Evolutionary conservation across 192 early-diverging fungal genomes (phyloP), one percentile per base, ranked within the genome.

Genomic region (Oehlia diaphana): DNA sequence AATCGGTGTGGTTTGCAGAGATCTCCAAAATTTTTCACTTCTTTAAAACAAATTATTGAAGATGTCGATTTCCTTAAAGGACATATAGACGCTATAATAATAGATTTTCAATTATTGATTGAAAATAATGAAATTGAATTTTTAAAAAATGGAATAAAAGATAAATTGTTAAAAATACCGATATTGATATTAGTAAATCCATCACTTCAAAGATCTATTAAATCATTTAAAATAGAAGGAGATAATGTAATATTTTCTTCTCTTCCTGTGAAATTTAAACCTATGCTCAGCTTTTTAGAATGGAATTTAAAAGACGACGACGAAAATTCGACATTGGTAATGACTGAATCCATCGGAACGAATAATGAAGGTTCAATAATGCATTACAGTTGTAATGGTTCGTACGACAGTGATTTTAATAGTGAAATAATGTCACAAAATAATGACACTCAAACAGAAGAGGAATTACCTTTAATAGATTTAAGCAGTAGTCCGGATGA

Each of bases 261-360:
- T 23, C 23, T 50, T 10, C 72, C 72, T 28, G 72, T 61, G 7
- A 73, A 73, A 73, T 73, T 73, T 73, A 73, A 73, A 44, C 49
- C 72, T 23, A 73, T 73, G 72, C 47, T 73, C n/a, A 73, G 58
- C 3, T 73, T 73, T 31, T 73, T 73, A 44, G 72, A 73, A 9
- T 50, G 71, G 47, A 49, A 73, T 28, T 21, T 12, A 58, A 21
- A 1, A 1, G 19, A 58, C 1, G 12, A n/a, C 1, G 14, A 5
- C 3, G 19, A 58, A 58, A 58, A 58, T 58, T 4, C 5, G 53
- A 58, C 19, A 19, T 4, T 3, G 5, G 21, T 21, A 64, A 26
- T 64, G 64, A 31, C 26, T 6, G 28, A 4, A 8, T 58, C 53
- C 19, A n/a, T 6, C 1, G 16, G 14, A 58, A 16, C 14, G 53